Conservation (phyloP, 805 yeast species). For the Metschnikowia colocasiae region DNA sequence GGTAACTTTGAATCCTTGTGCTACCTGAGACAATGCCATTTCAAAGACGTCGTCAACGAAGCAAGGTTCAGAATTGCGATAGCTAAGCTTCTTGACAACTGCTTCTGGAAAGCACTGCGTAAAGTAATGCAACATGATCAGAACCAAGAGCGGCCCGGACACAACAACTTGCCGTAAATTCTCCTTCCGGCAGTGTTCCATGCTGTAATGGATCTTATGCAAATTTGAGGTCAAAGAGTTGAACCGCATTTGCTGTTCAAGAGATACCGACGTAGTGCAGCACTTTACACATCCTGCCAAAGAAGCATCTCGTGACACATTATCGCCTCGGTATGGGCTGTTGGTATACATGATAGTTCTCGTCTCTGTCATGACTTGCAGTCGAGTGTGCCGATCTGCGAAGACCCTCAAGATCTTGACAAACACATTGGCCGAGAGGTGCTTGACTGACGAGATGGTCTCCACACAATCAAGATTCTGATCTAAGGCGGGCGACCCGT, state of each 20-base stretch:
- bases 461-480: slow-evolving; percentile 51
- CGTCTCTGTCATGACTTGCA: slow-evolving; percentile 41
- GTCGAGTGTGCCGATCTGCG: slow-evolving; percentile 14
- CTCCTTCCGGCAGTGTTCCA: slow-evolving; percentile 53
- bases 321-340: slow-evolving; percentile 21
- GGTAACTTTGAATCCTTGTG: neutral
- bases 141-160: slow-evolving; percentile 79
- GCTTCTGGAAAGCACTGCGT: slow-evolving; percentile 13
- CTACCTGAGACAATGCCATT: slow-evolving; percentile 4
- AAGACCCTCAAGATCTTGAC: slow-evolving; percentile 57
- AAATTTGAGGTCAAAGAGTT: slow-evolving; percentile 78
- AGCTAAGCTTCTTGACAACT: slow-evolving; percentile 34
- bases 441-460: slow-evolving; percentile 39
- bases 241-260: slow-evolving; percentile 52
- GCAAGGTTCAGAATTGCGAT: slow-evolving; percentile 50
- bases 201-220: slow-evolving; percentile 78
- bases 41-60: slow-evolving; percentile 35
- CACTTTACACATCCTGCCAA: neutral
- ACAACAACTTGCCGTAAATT: slow-evolving; percentile 58
- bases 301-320: neutral
- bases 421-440: slow-evolving; percentile 35
- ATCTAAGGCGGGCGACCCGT: slow-evolving; percentile 27
- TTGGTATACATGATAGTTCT: slow-evolving; percentile 63
- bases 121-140: slow-evolving; percentile 53
- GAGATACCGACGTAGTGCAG: slow-evolving; percentile 25